Evolutionary conservation across 768 basidiomycete genomes (phyloP).

Genomic region (Boletus rubropictus): DNA sequence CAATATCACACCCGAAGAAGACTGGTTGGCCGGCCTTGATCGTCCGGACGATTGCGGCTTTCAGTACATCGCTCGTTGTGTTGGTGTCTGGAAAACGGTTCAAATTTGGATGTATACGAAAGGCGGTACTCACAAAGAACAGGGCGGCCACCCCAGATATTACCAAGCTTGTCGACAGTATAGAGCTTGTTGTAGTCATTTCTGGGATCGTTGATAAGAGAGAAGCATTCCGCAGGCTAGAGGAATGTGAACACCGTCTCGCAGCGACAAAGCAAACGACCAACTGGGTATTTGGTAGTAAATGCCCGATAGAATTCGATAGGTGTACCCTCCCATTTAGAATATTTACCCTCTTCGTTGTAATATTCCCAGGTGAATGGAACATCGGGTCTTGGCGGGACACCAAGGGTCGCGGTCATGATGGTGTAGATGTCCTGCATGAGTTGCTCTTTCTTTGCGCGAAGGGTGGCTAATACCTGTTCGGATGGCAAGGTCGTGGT

Average conservation of each 20-base stretch:
- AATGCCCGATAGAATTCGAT: conserved; percentile 72
- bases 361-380: conserved; percentile 87
- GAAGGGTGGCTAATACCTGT: conserved; percentile 48
- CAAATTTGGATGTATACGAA: not conserved
- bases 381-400: conserved; percentile 69
- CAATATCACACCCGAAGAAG: conserved; percentile 97
- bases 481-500: conserved; percentile 40
- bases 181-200: conserved; percentile 79
- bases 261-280: conserved; percentile 16
- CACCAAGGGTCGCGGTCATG: conserved; percentile 81
- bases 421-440: conserved; percentile 81
- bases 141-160: conserved; percentile 81
- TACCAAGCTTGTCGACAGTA: conserved; percentile 89
- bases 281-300: conserved; percentile 49
- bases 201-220: conserved; percentile 91
- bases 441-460: conserved; percentile 79
- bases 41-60: conserved; percentile 74
- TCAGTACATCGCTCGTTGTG: conserved; percentile 76
- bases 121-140: conserved; percentile 61
- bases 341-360: conserved; percentile 68
- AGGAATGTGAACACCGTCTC: not conserved
- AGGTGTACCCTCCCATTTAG: conserved; percentile 76
- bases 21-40: conserved; percentile 86
- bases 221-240: conserved; percentile 74
- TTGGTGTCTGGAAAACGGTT: conserved; percentile 64